These are phyloP conservation scores for Mycena rosella DNA, from an alignment of 768 basidiomycete species.

Conservation along the genomic window DNA sequence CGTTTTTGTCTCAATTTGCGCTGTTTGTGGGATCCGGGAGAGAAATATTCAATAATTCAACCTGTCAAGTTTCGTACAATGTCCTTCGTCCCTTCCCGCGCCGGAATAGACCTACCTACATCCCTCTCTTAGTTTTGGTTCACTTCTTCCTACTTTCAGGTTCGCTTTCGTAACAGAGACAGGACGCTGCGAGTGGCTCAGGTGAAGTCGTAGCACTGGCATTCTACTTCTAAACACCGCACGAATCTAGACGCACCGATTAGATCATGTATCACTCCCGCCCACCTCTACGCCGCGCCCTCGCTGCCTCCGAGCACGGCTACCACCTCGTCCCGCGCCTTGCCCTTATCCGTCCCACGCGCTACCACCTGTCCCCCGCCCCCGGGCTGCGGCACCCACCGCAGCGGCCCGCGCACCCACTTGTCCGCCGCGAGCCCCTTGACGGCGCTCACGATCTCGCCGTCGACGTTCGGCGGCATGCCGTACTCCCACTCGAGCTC, in stretches of 20 bases:
- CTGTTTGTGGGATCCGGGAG: too few species aligned
- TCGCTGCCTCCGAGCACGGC: neutral
- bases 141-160: too few species aligned
- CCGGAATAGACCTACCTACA: too few species aligned
- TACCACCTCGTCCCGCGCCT: constrained; percentile 30
- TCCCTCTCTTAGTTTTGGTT: too few species aligned
- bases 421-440: constrained; percentile 53
- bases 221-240: too few species aligned
- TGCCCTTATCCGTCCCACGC: constrained; percentile 24
- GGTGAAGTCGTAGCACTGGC: too few species aligned
- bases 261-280: neutral
- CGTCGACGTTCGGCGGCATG: constrained; percentile 62
- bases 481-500: constrained; percentile 66
- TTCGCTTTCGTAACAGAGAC: too few species aligned
- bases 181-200: too few species aligned
- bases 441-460: constrained; percentile 47
- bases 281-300: neutral
- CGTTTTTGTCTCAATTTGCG: too few species aligned
- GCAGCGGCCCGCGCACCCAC: constrained; percentile 41
- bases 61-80: too few species aligned
- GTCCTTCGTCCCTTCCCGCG: too few species aligned
- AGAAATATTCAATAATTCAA: too few species aligned
- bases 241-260: neutral
- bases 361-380: constrained; percentile 29
- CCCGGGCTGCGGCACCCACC: constrained; percentile 24